These are phyloP conservation scores for Arthroderma sp. DNA, from an alignment of 2,329 filamentous ascomycete species.

Conservation along the genomic window DNA sequence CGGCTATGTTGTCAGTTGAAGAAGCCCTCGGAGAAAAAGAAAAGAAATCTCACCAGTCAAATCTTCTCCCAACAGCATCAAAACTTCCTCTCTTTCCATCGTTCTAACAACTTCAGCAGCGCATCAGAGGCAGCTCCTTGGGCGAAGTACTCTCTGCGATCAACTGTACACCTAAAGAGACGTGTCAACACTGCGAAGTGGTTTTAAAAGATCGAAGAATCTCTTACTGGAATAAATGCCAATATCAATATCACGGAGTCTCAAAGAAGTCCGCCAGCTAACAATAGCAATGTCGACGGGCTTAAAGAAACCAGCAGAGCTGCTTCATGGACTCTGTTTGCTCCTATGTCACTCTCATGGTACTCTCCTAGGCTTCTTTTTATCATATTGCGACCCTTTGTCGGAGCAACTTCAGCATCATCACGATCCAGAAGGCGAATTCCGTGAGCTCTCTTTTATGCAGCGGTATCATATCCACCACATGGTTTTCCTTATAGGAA, in stretches of 20 bases:
- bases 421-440: not conserved
- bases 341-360: not conserved
- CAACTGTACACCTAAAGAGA: too few relatives aligned
- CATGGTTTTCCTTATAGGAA: not conserved
- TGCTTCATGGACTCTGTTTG: not conserved
- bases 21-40: too few relatives aligned
- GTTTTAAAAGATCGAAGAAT: too few relatives aligned
- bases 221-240: too few relatives aligned
- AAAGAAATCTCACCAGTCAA: too few relatives aligned
- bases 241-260: not conserved
- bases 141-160: too few relatives aligned
- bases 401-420: not conserved
- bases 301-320: not conserved
- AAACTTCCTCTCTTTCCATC: too few relatives aligned
- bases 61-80: too few relatives aligned
- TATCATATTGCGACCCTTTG: not conserved
- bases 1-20: too few relatives aligned
- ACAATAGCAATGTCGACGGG: not conserved
- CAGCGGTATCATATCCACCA: not conserved
- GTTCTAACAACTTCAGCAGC: too few relatives aligned
- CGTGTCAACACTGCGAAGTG: too few relatives aligned
- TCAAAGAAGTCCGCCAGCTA: not conserved
- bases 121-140: too few relatives aligned
- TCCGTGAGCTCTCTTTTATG: not conserved
- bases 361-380: not conserved